phyloP scores from a whole-genome alignment of 345 rosid species.

The Citrus hindsii region DNA sequence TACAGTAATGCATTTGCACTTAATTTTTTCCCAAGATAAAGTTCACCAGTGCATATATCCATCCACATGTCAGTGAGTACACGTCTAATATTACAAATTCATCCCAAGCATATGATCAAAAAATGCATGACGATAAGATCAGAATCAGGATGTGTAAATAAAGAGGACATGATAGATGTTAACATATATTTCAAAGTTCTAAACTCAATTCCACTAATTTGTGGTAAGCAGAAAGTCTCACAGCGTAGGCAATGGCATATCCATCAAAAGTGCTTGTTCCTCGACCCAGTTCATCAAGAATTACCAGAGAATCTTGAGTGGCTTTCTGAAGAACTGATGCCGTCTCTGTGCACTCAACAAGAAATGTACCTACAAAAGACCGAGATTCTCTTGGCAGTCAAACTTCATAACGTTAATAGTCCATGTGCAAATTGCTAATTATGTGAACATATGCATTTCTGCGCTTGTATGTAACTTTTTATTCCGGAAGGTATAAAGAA shows the following conservation, averaged over 20 bases:
- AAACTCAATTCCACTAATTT: background rate
- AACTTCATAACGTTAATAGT: conserved; percentile 3
- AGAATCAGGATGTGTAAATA: background rate
- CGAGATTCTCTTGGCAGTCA: conserved; percentile 7
- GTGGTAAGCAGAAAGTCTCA: conserved; percentile 23
- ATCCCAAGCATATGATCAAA: background rate
- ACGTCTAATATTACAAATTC: background rate
- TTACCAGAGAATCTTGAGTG: conserved; percentile 82
- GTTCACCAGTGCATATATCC: background rate
- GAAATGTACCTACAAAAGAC: conserved; percentile 71
- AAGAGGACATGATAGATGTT: background rate
- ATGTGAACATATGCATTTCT: background rate
- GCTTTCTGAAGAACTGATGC: conserved; percentile 94
- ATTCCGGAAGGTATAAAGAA: background rate
- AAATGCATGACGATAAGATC: background rate
- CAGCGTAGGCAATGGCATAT: conserved; percentile 93
- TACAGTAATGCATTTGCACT: background rate
- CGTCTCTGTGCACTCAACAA: conserved; percentile 92
- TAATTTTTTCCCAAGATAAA: background rate
- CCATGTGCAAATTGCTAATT: background rate
- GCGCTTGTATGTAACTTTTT: background rate
- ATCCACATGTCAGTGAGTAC: background rate
- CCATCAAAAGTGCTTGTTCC: conserved; percentile 99
- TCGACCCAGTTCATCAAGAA: conserved; percentile 94
- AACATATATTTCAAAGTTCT: background rate